Evolutionary conservation across 2,329 filamentous ascomycete genomes (phyloP).

Genomic region (Zymoseptoria brevis): DNA sequence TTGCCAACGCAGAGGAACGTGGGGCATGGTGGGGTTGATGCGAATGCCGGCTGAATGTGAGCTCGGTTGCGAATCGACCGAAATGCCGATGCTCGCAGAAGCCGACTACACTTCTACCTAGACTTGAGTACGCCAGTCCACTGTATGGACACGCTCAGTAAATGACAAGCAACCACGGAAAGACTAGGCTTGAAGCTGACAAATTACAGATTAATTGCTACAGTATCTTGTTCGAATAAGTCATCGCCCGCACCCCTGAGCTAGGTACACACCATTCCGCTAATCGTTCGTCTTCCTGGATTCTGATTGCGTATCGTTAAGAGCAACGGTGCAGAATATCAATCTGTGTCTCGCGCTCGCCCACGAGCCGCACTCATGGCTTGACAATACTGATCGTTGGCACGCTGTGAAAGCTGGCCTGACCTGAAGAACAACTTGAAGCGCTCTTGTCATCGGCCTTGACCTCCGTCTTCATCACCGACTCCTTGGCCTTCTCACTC

Average conservation of each 20-base stretch:
- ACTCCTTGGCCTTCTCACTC: neutral
- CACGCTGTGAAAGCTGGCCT: neutral
- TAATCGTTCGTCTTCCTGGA: neutral
- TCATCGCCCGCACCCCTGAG: neutral
- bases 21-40: neutral
- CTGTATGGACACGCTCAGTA: too few species aligned
- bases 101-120: neutral
- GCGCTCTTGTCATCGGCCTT: neutral
- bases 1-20: neutral
- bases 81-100: neutral
- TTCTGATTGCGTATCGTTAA: neutral
- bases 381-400: neutral
- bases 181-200: too few species aligned
- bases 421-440: neutral
- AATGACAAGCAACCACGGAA: too few species aligned
- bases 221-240: neutral
- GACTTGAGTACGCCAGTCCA: too few species aligned
- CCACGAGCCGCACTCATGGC: neutral
- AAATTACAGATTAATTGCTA: neutral
- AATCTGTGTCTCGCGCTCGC: too few species aligned
- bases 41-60: neutral
- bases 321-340: too few species aligned
- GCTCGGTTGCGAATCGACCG: neutral
- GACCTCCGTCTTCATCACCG: neutral
- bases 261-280: neutral